These are phyloP conservation scores for Cyclanthera cordifolia DNA, from an alignment of 306 rosid species.

Conservation along the genomic window DNA sequence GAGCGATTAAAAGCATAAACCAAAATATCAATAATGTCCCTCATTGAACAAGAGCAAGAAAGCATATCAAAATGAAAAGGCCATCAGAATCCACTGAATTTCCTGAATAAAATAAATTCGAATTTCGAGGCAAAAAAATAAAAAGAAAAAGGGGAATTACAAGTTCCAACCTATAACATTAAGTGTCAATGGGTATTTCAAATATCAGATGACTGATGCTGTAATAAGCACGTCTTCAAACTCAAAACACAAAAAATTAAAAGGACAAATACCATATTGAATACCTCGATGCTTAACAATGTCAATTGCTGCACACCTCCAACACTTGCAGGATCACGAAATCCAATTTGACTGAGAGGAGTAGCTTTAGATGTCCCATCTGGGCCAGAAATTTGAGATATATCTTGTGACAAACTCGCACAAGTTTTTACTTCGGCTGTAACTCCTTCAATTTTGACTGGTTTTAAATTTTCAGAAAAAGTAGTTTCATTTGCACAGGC, in stretches of 20 bases:
- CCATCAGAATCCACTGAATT: not conserved
- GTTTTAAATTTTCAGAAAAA: slow-evolving; percentile 14
- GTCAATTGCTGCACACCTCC: slow-evolving; percentile 79
- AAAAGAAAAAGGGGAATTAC: too few relatives aligned
- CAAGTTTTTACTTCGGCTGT: slow-evolving; percentile 23
- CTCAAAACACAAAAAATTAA: not conserved
- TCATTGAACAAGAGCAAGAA: not conserved
- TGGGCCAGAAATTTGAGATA: slow-evolving; percentile 80
- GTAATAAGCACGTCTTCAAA: not conserved
- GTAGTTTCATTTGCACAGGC: slow-evolving; percentile 23
- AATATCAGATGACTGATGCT: not conserved
- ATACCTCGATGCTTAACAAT: slow-evolving; percentile 76
- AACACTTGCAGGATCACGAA: slow-evolving; percentile 72
- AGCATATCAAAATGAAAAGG: not conserved
- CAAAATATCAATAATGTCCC: not conserved
- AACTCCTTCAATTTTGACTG: slow-evolving; percentile 23
- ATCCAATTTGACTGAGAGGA: slow-evolving; percentile 85
- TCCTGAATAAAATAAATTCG: not conserved
- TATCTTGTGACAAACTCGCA: slow-evolving; percentile 33
- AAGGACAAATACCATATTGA: not conserved
- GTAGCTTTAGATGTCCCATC: slow-evolving; percentile 50
- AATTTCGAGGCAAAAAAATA: not conserved
- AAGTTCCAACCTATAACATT: not conserved
- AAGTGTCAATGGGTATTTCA: not conserved
- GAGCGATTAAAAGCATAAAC: not conserved